Percentiles rank a stretch among this genome's conserved stretches.
Conservation (phyloP, 768 basidiomycete genomes). For the Boletus reticulatus region DNA sequence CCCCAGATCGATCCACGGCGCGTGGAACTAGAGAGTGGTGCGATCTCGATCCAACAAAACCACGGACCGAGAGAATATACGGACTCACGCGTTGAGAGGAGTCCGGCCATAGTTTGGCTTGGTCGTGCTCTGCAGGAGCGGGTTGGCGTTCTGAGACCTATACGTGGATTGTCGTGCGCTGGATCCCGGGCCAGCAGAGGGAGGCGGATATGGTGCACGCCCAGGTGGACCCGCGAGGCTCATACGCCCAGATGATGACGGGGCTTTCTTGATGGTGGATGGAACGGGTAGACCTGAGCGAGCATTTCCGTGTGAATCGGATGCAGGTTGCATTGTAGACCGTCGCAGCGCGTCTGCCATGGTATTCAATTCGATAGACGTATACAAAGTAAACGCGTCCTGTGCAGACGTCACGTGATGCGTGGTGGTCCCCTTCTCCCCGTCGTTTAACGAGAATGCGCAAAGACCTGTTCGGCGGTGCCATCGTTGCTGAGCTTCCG, state of each 20-base stretch:
- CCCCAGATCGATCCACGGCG: slow-evolving; percentile 78
- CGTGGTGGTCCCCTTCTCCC: too few relatives aligned
- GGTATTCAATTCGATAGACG: background rate
- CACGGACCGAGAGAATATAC: background rate
- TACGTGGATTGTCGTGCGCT: slow-evolving; percentile 69
- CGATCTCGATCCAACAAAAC: slow-evolving; percentile 5
- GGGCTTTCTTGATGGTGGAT: slow-evolving; percentile 69
- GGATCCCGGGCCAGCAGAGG: slow-evolving; percentile 34
- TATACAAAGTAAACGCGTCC: background rate
- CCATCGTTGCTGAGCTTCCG: slow-evolving; percentile 65
- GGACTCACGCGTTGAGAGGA: slow-evolving; percentile 61
- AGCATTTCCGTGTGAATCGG: slow-evolving; percentile 47
- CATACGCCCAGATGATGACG: slow-evolving; percentile 50
- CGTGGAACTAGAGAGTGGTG: slow-evolving; percentile 46
- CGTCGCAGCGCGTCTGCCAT: slow-evolving; percentile 53
- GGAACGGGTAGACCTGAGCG: slow-evolving; percentile 75
- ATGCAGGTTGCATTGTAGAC: slow-evolving; percentile 54
- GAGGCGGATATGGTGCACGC: slow-evolving; percentile 50
- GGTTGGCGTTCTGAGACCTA: slow-evolving; percentile 66
- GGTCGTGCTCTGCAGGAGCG: slow-evolving; percentile 64
- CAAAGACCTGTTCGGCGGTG: slow-evolving; percentile 75
- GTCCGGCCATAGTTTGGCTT: slow-evolving; percentile 71
- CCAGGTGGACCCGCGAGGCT: slow-evolving; percentile 76
- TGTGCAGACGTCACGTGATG: slow-evolving; percentile 19
- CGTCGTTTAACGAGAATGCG: background rate